Evolutionary conservation across 441 rosid species (phyloP), one percentile per base, ranked within the genome.

Genomic region (Eutrema salsugineum): DNA sequence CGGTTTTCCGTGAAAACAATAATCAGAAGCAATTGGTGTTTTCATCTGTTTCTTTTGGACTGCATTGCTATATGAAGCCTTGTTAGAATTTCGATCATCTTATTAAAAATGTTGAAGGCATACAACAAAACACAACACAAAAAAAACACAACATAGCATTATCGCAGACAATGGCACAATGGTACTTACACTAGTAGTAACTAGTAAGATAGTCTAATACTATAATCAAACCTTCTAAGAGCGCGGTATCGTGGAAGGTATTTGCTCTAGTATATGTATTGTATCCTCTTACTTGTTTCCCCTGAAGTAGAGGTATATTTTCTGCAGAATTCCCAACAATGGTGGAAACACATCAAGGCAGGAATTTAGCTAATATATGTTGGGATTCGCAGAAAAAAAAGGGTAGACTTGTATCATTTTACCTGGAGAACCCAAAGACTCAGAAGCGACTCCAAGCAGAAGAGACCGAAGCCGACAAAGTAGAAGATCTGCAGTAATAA

Each of bases 371-470:
- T 11, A 51, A 38, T 32, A 38, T 19, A 8, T 61, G 49, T 46
- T 56, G 40, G 17, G 11, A 6, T 16, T 16, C 39, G 64, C 19
- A 20, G 32, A 54, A 9, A 27, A 70, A 63, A 58, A 12, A 15
- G n/a, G 16, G 6, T 65, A 64, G 66, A 57, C 14, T 68, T 9
- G 33, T 24, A 47, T 40, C 19, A 17, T 8, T 85, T 79, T 63
- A 91, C 99, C 95, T 94, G 97, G 69, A 94, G 84, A 78, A 94
- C 99, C 97, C 99, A 94, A 59, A 91, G 78, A 81, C 97, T 94
- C 49, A 91, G 81, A 68, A 94, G 81, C 22, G 93, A 65, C 82
- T 94, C 99, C 63, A 91, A 77, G 89, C 93, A 88, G 72, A 94
- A 94, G 58, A 94, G 80, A 53, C 84, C 97, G 15, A 90, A 88